phyloP scores from a whole-genome alignment of 73 alveolate genomes.

The Durusdinium trenchii region DNA sequence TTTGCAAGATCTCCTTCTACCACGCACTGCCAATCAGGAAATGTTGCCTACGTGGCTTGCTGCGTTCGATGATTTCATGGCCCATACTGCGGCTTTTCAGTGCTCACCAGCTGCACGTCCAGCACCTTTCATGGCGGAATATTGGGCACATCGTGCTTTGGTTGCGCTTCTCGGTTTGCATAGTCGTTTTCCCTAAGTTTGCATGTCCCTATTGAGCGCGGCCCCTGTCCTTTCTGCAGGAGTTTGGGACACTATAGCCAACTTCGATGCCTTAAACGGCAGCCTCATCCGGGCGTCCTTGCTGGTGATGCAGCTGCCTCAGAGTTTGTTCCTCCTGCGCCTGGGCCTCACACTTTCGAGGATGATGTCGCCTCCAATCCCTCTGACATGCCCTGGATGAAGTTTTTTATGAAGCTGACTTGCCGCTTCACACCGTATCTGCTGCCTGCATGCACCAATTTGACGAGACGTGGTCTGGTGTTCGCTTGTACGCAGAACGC shows the following conservation, averaged over 20 bases:
- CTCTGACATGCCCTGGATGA: too few species aligned
- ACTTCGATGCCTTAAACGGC: neutral
- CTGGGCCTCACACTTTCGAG: too few species aligned
- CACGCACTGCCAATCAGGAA: neutral
- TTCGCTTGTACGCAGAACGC: too few species aligned
- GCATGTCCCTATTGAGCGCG: neutral
- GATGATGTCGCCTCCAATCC: too few species aligned
- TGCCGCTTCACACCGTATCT: too few species aligned
- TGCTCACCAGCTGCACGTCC: neutral
- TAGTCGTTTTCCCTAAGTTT: neutral
- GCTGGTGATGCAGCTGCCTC: neutral
- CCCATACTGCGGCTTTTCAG: neutral
- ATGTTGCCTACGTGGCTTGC: neutral
- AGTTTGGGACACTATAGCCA: neutral
- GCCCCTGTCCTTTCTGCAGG: neutral
- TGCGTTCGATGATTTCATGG: neutral
- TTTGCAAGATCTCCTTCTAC: neutral
- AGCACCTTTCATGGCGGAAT: neutral
- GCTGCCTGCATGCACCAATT: too few species aligned
- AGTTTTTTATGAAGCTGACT: too few species aligned
- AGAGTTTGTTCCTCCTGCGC: neutral
- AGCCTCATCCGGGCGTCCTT: neutral
- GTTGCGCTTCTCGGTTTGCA: neutral
- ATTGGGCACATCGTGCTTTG: conserved; percentile 27
- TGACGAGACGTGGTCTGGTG: too few species aligned